Evolutionary conservation across 306 rosid species (phyloP), one percentile per base, ranked within the genome.

Genomic region (Dalbergia cochinchinensis): DNA sequence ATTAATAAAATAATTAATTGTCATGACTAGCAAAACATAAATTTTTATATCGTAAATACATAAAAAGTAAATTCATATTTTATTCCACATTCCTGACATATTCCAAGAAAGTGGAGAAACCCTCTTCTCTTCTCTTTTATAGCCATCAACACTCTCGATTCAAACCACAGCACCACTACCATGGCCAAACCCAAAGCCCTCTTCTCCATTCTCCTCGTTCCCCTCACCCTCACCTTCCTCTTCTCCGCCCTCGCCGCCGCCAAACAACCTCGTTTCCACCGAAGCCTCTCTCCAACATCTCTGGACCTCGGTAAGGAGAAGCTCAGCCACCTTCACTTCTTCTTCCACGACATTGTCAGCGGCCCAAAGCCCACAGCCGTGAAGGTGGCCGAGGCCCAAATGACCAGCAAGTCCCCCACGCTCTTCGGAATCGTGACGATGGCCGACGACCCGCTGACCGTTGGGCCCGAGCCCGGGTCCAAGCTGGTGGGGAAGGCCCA

Each of bases 261-360:
- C 11, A 64, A 73, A 42, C 11, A 74, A 4, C 33, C 50, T 33
- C 10, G 66, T 42, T 88, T 68, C 86, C 50, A 80, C 3, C 78
- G 57, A 39, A 73, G 3, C 54, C 6, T 83, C 2, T 60, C 85
- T 1, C 87, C 81, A 10, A 57, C 57, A 2, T 55, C 76, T 7
- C 15, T 86, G 5, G 87, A 82, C 6, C 77, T 88, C 33, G 60
- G 73, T 2, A 69, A 69, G 59, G 92, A 90, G 81, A 88, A 83
- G 83, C 80, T 90, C 44, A 83, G 78, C 87, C 92, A 90, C 82
- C 87, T 90, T 48, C 89, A 83, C 68, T 90, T 90, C 89, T 90
- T 39, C 82, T 85, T 88, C 82, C 94, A 88, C n/a, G 92, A 90
- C 84, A 69, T 73, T 11, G 70, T 84, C 48, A 83, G 87, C 69